These are phyloP conservation scores for Boletus semigastroideus DNA, from an alignment of 1,284 basidiomycete species.

Conservation along the genomic window DNA sequence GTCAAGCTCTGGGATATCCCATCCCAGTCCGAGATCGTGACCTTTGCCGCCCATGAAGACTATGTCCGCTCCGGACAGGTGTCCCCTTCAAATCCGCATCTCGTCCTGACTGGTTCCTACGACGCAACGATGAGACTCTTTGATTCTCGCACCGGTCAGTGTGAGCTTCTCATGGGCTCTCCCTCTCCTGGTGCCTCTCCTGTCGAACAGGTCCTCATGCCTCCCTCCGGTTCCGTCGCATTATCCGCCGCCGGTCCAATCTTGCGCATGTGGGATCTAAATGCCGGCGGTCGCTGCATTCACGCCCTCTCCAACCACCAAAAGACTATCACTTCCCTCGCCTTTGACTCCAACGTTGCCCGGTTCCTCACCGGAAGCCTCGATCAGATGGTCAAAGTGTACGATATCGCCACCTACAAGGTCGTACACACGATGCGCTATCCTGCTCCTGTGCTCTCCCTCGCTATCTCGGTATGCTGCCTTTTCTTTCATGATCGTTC, in stretches of 20 bases:
- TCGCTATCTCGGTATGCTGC: constrained; percentile 78
- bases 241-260: constrained; percentile 92
- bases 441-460: constrained; percentile 86
- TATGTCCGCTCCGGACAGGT: constrained; percentile 94
- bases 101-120: constrained; percentile 93
- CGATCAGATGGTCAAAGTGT: constrained; percentile 98
- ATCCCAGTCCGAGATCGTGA: constrained; percentile 78
- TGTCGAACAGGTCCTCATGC: constrained; percentile 94
- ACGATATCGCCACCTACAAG: constrained; percentile 91
- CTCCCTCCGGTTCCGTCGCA: constrained; percentile 86
- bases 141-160: constrained; percentile 79
- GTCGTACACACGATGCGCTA: constrained; percentile 99
- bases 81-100: constrained; percentile 77
- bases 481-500: not conserved
- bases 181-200: constrained; percentile 54
- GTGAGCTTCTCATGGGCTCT: constrained; percentile 81
- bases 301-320: constrained; percentile 95
- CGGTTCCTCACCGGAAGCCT: constrained; percentile 88
- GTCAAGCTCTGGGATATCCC: constrained; percentile 96
- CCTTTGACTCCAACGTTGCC: constrained; percentile 75
- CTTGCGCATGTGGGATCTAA: constrained; percentile 93
- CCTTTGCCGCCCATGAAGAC: constrained; percentile 86
- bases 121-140: constrained; percentile 90
- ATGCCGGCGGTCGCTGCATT: constrained; percentile 87
- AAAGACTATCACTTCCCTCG: constrained; percentile 91